Conservation (phyloP, 164 flowering plant species). For the Hamamelis virginiana region DNA sequence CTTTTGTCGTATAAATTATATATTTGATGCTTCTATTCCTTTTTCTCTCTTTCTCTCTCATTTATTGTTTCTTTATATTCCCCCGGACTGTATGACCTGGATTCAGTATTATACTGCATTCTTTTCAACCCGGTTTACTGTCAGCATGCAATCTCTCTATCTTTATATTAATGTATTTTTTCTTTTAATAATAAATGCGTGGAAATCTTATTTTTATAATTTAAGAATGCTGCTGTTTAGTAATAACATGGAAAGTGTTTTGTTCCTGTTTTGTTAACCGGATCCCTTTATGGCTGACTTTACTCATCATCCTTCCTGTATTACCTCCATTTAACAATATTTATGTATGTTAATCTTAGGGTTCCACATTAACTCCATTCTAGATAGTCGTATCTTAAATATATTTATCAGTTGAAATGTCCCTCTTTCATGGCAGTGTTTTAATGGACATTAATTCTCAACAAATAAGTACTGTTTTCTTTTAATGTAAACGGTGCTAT, state of each 20-base stretch:
- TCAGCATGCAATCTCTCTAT: background rate
- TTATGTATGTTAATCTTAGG: conserved; percentile 5
- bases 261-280: background rate
- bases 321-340: background rate
- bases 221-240: background rate
- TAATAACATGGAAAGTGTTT: background rate
- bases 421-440: too few relatives aligned
- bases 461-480: background rate
- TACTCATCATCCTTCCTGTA: background rate
- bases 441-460: too few relatives aligned
- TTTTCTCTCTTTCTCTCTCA: too few relatives aligned
- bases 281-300: conserved; percentile 4
- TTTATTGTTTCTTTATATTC: conserved; percentile 9
- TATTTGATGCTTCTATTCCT: conserved; percentile 32
- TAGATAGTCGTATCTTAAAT: background rate
- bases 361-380: conserved; percentile 5
- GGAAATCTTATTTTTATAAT: background rate
- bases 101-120: conserved; percentile 15
- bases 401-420: too few relatives aligned
- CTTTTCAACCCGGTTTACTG: background rate
- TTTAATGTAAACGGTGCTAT: background rate
- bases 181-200: too few relatives aligned
- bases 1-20: conserved; percentile 11
- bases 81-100: conserved; percentile 19
- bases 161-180: too few relatives aligned